Conservation (phyloP, 2,329 filamentous ascomycete species). For the Colletotrichum coccodes region DNA sequence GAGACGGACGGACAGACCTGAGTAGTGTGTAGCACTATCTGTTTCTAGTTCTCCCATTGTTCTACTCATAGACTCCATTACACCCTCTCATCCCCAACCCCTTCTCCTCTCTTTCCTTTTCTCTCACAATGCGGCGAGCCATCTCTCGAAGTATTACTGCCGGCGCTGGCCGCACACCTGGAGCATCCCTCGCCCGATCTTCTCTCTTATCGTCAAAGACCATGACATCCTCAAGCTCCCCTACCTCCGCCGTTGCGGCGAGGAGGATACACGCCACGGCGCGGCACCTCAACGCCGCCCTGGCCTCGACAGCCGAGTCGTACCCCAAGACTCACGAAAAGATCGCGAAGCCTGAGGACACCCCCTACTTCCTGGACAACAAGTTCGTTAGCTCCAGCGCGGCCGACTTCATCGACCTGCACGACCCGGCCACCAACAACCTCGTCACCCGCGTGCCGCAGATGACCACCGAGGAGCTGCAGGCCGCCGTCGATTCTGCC, state of each 20-base stretch:
- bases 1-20: conserved; percentile 3
- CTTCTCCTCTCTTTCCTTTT: background rate
- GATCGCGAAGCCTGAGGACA: conserved; percentile 74
- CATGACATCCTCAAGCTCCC: conserved; percentile 35
- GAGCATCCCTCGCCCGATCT: conserved; percentile 38
- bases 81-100: background rate
- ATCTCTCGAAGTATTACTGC: conserved; percentile 51
- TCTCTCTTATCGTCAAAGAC: conserved; percentile 37
- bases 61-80: conserved; percentile 4
- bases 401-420: conserved; percentile 79
- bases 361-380: conserved; percentile 86
- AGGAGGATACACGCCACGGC: conserved; percentile 68
- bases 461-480: conserved; percentile 81
- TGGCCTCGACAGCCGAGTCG: conserved; percentile 65
- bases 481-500: conserved; percentile 79
- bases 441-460: conserved; percentile 86
- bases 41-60: conserved; percentile 21
- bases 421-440: conserved; percentile 88
- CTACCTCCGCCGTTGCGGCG: conserved; percentile 49
- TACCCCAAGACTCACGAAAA: conserved; percentile 80
- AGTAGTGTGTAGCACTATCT: conserved; percentile 5
- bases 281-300: conserved; percentile 62
- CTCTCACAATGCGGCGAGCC: conserved; percentile 56
- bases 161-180: conserved; percentile 46
- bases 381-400: conserved; percentile 76